phyloP scores from a whole-genome alignment of 208 protist genomes.

The Lotmaria passim region DNA sequence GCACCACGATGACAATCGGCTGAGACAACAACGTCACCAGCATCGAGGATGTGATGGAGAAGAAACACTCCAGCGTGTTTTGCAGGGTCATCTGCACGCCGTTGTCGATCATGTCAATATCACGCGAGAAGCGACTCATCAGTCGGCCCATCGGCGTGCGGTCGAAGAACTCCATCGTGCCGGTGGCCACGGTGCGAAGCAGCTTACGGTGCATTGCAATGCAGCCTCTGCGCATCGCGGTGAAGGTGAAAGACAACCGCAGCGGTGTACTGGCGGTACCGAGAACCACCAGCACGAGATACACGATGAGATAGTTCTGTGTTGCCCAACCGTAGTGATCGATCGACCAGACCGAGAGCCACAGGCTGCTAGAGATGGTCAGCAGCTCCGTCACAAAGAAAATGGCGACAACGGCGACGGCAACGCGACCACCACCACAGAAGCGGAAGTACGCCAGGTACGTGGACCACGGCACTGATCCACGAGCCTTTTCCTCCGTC shows the following conservation, averaged over 20 bases:
- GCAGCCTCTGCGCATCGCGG: constrained; percentile 34
- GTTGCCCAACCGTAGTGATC: constrained; percentile 11
- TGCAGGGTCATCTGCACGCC: constrained; percentile 53
- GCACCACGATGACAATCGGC: constrained; percentile 44
- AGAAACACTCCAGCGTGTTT: constrained; percentile 46
- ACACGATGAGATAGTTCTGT: constrained; percentile 47
- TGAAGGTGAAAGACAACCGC: constrained; percentile 36
- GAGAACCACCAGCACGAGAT: constrained; percentile 40
- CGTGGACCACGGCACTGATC: constrained; percentile 55
- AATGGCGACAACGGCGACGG: constrained; percentile 29
- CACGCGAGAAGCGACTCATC: constrained; percentile 95
- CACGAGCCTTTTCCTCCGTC: constrained; percentile 53
- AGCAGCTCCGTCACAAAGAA: constrained; percentile 58
- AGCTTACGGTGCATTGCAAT: constrained; percentile 25
- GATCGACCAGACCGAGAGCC: constrained; percentile 72
- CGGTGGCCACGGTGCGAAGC: constrained; percentile 47
- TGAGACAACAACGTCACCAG: constrained; percentile 43
- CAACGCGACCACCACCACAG: constrained; percentile 48
- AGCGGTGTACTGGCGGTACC: constrained; percentile 35
- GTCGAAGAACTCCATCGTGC: constrained; percentile 95
- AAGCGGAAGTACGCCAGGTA: constrained; percentile 64
- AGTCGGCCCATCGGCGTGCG: constrained; percentile 93
- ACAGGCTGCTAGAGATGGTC: constrained; percentile 43
- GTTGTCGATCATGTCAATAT: constrained; percentile 83
- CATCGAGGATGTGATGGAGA: constrained; percentile 48